Evolutionary conservation across 768 basidiomycete genomes (phyloP).

Genomic region (Tylopilus sp.): DNA sequence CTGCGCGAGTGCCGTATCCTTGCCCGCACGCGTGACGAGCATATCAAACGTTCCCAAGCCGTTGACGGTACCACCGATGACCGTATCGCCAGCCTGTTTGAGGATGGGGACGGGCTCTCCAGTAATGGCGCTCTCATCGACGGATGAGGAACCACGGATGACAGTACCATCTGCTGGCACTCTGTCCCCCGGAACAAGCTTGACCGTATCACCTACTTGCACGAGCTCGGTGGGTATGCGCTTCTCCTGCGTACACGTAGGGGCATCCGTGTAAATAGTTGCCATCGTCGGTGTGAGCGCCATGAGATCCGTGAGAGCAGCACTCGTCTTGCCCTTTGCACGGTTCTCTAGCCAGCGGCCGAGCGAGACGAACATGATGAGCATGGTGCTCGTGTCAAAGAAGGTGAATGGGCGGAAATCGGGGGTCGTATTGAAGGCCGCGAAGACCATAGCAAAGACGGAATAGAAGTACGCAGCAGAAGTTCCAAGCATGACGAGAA

Average conservation of each 20-base stretch:
- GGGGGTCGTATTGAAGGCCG: slow-evolving; percentile 59
- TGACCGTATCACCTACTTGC: slow-evolving; percentile 89
- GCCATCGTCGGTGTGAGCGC: slow-evolving; percentile 93
- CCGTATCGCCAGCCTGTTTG: slow-evolving; percentile 78
- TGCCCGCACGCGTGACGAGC: slow-evolving; percentile 91
- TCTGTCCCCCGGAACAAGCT: slow-evolving; percentile 95
- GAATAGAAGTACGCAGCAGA: slow-evolving; percentile 95
- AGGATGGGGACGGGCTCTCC: slow-evolving; percentile 89
- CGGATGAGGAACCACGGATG: slow-evolving; percentile 75
- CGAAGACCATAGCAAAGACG: slow-evolving; percentile 60
- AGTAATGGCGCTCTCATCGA: slow-evolving; percentile 96
- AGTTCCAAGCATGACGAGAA: slow-evolving; percentile 93
- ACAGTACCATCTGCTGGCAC: slow-evolving; percentile 95
- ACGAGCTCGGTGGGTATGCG: slow-evolving; percentile 92
- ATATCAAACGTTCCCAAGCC: slow-evolving; percentile 97
- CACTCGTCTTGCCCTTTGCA: slow-evolving; percentile 96
- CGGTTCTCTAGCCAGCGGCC: slow-evolving; percentile 95
- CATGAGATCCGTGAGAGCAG: slow-evolving; percentile 96
- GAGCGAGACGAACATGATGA: slow-evolving; percentile 94
- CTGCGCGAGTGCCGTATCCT: slow-evolving; percentile 93
- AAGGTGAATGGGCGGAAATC: slow-evolving; percentile 82
- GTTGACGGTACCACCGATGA: slow-evolving; percentile 97
- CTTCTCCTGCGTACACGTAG: slow-evolving; percentile 79
- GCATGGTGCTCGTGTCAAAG: slow-evolving; percentile 99
- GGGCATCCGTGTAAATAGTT: slow-evolving; percentile 87